Evolutionary conservation across 768 basidiomycete genomes (phyloP), one percentile per base, ranked within the genome.

Genomic region (Floccularia luteovirens): DNA sequence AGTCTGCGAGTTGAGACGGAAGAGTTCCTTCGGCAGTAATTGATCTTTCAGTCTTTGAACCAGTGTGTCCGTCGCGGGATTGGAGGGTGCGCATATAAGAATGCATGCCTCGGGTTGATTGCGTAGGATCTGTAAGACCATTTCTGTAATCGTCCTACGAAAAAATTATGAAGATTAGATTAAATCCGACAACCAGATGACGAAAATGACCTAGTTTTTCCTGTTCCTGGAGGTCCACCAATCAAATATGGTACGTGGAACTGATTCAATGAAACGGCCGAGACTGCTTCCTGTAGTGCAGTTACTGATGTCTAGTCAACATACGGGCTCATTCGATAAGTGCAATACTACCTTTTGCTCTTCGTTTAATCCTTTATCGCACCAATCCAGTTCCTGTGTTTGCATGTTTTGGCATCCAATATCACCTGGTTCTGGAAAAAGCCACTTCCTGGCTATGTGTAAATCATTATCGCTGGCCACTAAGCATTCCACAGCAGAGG

Each of bases 141-240:
- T 55, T 53, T 73, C 71, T 16, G 71, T 70, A 2, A 72, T 61
- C 2, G 71, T 75, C 45, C 72, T 72, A 28, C 8, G 24, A 33
- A 40, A 3, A 11, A 30, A 34, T 8, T 36, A 16, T 37, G 5
- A 24, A 31, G 37, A 44, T 16, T 24, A 17, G 13, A 19, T 14
- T 27, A 11, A 36, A 17, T 32, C 17, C 24, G 6, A 43, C 20
- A 16, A 24, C 27, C 11, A 23, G 34, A 12, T 3, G 8, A 5
- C 21, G 17, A 21, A 41, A 31, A 44, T 21, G 19, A 67, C 70
- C 67, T 63, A n/a, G 71, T 74, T 52, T 74, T 74, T 14, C 71
- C 72, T 14, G 72, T 74, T 1, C 72, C 72, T 13, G 72, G 70
- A 11, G 72, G 72, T 1, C 72, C 72, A 38, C 63, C 61, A 40